Percentiles rank a stretch among this genome's conserved stretches.
phyloP scores from a whole-genome alignment of 352 stramenopile genomes.

The Phytophthora palmivora region DNA sequence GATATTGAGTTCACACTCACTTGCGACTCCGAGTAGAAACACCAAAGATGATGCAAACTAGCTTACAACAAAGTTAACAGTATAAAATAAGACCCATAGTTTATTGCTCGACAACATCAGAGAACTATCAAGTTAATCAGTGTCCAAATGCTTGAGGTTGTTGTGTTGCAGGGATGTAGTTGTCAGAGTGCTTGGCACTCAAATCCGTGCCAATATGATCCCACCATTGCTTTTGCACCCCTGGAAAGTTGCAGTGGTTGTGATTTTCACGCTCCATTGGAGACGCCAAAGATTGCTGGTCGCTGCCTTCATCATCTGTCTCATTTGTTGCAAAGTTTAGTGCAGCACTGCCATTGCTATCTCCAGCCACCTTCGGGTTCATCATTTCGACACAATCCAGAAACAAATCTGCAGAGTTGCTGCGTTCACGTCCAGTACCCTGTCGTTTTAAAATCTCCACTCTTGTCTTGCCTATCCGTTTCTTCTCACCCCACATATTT shows the following conservation, averaged over 20 bases:
- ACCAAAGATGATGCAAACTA: neutral
- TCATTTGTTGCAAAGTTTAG: constrained; percentile 26
- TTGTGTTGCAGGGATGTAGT: constrained; percentile 5
- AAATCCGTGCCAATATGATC: constrained; percentile 25
- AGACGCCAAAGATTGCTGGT: constrained; percentile 23
- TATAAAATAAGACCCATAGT: constrained; percentile 18
- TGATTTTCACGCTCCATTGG: constrained; percentile 30
- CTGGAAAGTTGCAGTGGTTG: constrained; percentile 25
- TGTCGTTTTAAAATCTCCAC: constrained; percentile 54
- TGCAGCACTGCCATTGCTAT: constrained; percentile 1
- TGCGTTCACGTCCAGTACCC: constrained; percentile 52
- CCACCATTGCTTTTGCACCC: constrained; percentile 32
- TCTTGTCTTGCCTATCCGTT: constrained; percentile 47
- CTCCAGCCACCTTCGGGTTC: constrained; percentile 44
- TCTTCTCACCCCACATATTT: constrained; percentile 18
- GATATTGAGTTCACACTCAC: constrained; percentile 84
- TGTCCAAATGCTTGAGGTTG: constrained; percentile 13
- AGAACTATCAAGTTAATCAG: constrained; percentile 2
- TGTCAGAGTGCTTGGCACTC: constrained; percentile 6
- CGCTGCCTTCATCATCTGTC: constrained; percentile 37
- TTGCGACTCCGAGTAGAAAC: constrained; percentile 38
- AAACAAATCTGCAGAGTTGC: constrained; percentile 85
- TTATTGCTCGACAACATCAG: constrained; percentile 6
- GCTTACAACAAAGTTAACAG: constrained; percentile 6
- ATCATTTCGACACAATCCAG: constrained; percentile 81